Conservation (phyloP, 2,329 filamentous ascomycete species). For the Exophiala bonariae region DNA sequence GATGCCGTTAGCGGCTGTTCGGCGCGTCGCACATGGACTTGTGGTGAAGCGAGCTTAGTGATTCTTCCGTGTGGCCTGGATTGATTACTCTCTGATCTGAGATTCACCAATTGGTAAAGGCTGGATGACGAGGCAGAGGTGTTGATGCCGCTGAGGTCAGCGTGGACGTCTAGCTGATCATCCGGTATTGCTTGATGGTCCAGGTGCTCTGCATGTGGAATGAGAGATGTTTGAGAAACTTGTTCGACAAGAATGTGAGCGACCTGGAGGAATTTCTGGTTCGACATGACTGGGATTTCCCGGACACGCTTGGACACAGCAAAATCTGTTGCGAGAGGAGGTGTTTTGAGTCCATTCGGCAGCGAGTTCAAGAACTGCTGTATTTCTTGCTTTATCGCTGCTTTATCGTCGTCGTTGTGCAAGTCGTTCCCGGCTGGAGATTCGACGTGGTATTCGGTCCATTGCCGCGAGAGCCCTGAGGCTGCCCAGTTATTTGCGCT, state of each 20-base stretch:
- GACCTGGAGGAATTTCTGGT: slow-evolving; percentile 11
- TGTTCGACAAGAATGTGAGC: slow-evolving; percentile 26
- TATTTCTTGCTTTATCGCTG: slow-evolving; percentile 9
- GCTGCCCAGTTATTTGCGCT: neutral
- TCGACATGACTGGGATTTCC: neutral
- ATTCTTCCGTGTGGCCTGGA: slow-evolving; percentile 32
- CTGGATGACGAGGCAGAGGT: slow-evolving; percentile 12
- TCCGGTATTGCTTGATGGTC: slow-evolving; percentile 29
- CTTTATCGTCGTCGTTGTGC: slow-evolving; percentile 10
- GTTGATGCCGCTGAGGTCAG: slow-evolving; percentile 35
- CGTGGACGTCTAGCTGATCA: slow-evolving; percentile 41
- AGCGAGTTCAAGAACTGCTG: slow-evolving; percentile 14
- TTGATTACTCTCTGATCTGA: slow-evolving; percentile 25
- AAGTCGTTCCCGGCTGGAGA: slow-evolving; percentile 4
- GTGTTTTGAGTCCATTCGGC: slow-evolving; percentile 6
- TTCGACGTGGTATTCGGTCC: slow-evolving; percentile 17
- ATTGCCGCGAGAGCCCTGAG: slow-evolving; percentile 7
- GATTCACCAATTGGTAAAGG: slow-evolving; percentile 19
- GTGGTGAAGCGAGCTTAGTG: slow-evolving; percentile 49
- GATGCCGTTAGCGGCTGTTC: slow-evolving; percentile 56
- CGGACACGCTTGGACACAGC: neutral
- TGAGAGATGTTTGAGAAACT: slow-evolving; percentile 45
- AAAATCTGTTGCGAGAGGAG: slow-evolving; percentile 9
- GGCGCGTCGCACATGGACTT: slow-evolving; percentile 55
- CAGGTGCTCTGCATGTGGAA: slow-evolving; percentile 1